Evolutionary conservation across 768 basidiomycete species (phyloP), one percentile per base, ranked within the genome.

Genomic region (Lyophyllum semitale): DNA sequence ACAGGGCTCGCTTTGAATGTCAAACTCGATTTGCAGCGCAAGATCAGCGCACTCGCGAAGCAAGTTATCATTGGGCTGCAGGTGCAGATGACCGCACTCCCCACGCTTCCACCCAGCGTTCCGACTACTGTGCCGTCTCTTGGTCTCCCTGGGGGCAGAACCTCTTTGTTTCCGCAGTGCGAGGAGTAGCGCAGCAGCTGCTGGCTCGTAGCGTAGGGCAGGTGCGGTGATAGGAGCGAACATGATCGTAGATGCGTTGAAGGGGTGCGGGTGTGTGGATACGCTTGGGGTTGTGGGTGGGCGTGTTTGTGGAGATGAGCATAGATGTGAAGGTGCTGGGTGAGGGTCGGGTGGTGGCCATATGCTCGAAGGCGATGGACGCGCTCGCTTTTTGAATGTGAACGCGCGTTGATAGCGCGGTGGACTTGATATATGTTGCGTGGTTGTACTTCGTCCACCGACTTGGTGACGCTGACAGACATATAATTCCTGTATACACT

Each of bases 101-200:
- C 43, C 13, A 23, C 32, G 2, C 52, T 53, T 2, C 32, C 29
- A 15, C 51, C 52, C 22, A 46, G 43, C 32, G 22, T 46, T 23
- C 43, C 52, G 1, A 22, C 43, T n/a, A 22, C 43, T n/a, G 33
- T 45, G 17, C 52, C 52, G 12, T 18, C 43, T 13, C 52, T 44
- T 32, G 32, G 52, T n/a, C 43, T 53, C 4, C 52, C 52, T 17
- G 44, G 42, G 42, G 42, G 15, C 33, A 35, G 13, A 44, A 46
- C 26, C 30, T 53, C 32, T 44, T 53, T 5, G 26, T 30, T 13
- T 9, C 32, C 13, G 22, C 46, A 9, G 52, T 53, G 30, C 43
- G 33, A 11, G 42, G 43, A 3, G 44, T 53, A 33, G 30, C 43
- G 9, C 26, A 27, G 4, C 17, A 37, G 20, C 32, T 53, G 15